These are phyloP conservation scores for Backusella mclennaniae DNA, from an alignment of 192 early-diverging fungal species.

Conservation along the genomic window DNA sequence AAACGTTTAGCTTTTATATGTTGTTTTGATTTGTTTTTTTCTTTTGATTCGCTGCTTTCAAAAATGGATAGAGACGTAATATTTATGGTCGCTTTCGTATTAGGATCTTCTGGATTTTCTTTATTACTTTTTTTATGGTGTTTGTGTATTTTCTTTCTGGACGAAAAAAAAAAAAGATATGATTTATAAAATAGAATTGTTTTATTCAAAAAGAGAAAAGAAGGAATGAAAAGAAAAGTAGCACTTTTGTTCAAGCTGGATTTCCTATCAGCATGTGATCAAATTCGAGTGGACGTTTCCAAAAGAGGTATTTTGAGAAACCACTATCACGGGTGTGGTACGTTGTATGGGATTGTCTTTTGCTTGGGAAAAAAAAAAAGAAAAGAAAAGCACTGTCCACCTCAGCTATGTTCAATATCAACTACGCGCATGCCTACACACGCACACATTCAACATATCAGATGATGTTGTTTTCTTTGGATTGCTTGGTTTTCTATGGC, in stretches of 20 bases:
- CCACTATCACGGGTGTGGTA: not conserved
- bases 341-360: not conserved
- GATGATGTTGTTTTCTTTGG: not conserved
- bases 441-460: not conserved
- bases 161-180: not conserved
- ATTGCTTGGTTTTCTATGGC: not conserved
- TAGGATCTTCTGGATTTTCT: not conserved
- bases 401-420: not conserved
- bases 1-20: not conserved
- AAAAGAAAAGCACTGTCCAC: not conserved
- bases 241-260: not conserved
- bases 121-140: not conserved
- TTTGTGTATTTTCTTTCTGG: not conserved
- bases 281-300: not conserved
- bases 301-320: not conserved
- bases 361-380: not conserved
- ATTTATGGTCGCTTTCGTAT: not conserved
- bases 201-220: slow-evolving; percentile 5
- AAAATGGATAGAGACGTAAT: not conserved
- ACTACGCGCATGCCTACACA: not conserved
- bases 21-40: not conserved
- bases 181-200: not conserved
- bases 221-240: not conserved
- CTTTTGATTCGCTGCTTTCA: not conserved
- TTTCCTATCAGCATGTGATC: not conserved